A percentile compares a stretch with the other conserved stretches of the same genome.
These are phyloP conservation scores for Aspergillus ostianus DNA, from an alignment of 495 filamentous ascomycete species.

Conservation along the genomic window DNA sequence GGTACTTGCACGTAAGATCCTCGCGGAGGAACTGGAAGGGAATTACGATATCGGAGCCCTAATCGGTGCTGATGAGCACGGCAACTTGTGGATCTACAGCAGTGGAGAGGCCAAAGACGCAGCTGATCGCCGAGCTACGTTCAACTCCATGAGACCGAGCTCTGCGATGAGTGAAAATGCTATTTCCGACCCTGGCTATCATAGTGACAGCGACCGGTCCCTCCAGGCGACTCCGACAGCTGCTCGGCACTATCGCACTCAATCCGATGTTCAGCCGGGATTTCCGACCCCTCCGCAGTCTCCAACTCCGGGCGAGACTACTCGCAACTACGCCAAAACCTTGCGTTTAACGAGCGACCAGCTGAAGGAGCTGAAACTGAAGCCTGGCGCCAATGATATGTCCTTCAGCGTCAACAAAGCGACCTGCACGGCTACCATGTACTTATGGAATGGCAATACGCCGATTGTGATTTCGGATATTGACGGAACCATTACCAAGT, in stretches of 20 bases:
- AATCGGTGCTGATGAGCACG: slow-evolving; percentile 90
- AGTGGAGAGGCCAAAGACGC: slow-evolving; percentile 92
- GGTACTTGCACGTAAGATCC: slow-evolving; percentile 87
- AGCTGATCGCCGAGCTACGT: slow-evolving; percentile 52
- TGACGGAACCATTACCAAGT: slow-evolving; percentile 97
- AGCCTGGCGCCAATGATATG: slow-evolving; percentile 83
- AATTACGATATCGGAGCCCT: slow-evolving; percentile 94
- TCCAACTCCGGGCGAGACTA: slow-evolving; percentile 67
- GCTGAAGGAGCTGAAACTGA: slow-evolving; percentile 80
- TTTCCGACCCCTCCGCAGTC: slow-evolving; percentile 76
- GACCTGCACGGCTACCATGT: slow-evolving; percentile 89
- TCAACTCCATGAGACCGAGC: slow-evolving; percentile 52
- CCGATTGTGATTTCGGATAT: slow-evolving; percentile 98
- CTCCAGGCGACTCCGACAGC: slow-evolving; percentile 34
- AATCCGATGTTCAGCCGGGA: slow-evolving; percentile 68
- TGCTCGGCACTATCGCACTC: slow-evolving; percentile 52
- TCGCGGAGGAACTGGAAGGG: slow-evolving; percentile 91
- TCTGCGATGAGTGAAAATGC: slow-evolving; percentile 71
- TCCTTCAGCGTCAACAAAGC: slow-evolving; percentile 95
- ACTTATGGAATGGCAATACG: slow-evolving; percentile 81
- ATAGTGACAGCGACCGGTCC: slow-evolving; percentile 69
- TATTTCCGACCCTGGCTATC: slow-evolving; percentile 89
- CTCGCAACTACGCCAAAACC: slow-evolving; percentile 92
- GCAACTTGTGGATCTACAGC: slow-evolving; percentile 98
- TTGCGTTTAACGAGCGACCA: slow-evolving; percentile 95